Conservation (phyloP, 2,329 filamentous ascomycete genomes). For the Botrytis aclada region DNA sequence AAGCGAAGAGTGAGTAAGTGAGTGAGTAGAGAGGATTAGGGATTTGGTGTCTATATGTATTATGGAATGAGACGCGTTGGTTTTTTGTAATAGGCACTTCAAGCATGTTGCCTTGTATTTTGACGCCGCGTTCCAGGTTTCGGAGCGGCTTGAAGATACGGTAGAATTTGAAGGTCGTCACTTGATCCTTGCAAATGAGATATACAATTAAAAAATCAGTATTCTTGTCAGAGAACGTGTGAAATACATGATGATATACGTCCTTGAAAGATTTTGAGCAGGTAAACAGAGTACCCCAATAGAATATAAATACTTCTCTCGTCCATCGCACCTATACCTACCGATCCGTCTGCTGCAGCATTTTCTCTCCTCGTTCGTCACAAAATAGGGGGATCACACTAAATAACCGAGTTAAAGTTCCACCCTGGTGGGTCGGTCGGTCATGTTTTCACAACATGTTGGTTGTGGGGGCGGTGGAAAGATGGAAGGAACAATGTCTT, state of each 20-base stretch:
- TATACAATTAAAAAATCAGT: rapidly evolving
- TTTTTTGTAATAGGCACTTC: neutral
- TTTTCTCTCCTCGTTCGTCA: too few relatives aligned
- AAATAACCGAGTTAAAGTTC: neutral
- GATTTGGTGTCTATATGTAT: too few relatives aligned
- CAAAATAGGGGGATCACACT: neutral
- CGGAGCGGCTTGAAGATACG: neutral
- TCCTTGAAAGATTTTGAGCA: rapidly evolving
- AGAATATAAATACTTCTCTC: neutral
- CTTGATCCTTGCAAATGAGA: neutral
- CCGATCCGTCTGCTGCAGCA: rapidly evolving
- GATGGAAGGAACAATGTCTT: rapidly evolving
- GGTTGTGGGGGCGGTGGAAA: rapidly evolving
- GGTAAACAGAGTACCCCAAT: neutral
- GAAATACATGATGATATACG: neutral
- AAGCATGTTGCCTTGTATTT: neutral
- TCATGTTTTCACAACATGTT: rapidly evolving
- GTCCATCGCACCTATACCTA: too few relatives aligned
- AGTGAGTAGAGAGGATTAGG: neutral
- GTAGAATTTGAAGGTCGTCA: neutral
- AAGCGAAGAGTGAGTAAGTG: neutral
- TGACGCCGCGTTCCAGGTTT: neutral
- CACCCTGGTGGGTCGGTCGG: neutral
- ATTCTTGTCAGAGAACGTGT: neutral
- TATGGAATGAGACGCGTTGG: too few relatives aligned